Conservation (phyloP, 352 stramenopile species). For the Globisporangium nagaii region DNA sequence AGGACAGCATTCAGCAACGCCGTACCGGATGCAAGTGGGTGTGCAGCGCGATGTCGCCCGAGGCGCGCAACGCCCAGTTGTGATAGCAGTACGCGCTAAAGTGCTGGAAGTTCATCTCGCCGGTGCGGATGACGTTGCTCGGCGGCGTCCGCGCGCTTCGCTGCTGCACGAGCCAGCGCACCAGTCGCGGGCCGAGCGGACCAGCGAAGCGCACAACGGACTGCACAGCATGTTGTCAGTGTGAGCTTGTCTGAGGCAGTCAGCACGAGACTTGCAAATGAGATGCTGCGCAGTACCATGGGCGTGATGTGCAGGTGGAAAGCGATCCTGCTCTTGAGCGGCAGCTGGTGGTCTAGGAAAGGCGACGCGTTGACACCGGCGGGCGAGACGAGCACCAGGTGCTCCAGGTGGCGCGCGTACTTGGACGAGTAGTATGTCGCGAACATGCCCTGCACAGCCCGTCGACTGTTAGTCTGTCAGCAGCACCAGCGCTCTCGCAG, state of each 20-base stretch:
- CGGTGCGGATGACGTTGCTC: not conserved
- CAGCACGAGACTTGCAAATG: not conserved
- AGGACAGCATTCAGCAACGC: too few species aligned
- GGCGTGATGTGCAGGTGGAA: constrained; percentile 1
- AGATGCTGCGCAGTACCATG: constrained; percentile 2
- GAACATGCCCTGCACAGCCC: constrained; percentile 10
- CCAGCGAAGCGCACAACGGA: constrained; percentile 4
- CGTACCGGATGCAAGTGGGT: constrained; percentile 3
- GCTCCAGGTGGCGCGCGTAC: constrained; percentile 10
- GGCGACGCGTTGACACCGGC: constrained; percentile 5
- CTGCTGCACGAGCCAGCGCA: not conserved
- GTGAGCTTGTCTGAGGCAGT: not conserved
- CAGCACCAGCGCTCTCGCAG: not conserved
- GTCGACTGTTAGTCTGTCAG: not conserved
- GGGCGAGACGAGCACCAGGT: constrained; percentile 19
- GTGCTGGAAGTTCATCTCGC: not conserved
- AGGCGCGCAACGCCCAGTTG: constrained; percentile 8
- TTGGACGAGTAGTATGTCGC: constrained; percentile 8
- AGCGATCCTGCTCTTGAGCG: not conserved
- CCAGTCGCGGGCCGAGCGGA: not conserved
- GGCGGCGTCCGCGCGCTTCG: not conserved
- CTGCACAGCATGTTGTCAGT: not conserved
- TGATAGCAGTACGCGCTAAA: constrained; percentile 9
- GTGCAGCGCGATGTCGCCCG: constrained; percentile 3
- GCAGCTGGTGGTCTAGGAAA: not conserved